Percentiles rank a stretch among this genome's conserved stretches.
phyloP scores from a whole-genome alignment of 73 alveolate genomes.

The Paramecium biaurelia region DNA sequence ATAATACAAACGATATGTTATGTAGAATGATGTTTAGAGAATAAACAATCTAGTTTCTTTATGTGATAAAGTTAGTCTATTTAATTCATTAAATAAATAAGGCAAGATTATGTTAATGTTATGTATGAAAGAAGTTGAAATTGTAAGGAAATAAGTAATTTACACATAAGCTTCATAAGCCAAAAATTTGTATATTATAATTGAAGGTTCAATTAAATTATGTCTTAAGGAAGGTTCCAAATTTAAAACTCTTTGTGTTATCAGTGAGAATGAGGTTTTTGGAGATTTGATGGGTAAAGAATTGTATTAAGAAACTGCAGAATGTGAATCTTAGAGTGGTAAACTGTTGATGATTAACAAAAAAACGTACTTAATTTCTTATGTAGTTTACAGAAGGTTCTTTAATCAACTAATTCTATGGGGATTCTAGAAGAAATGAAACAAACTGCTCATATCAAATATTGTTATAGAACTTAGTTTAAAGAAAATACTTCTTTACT shows the following conservation, averaged over 20 bases:
- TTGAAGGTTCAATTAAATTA: background rate
- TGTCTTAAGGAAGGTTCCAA: background rate
- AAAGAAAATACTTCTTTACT: background rate
- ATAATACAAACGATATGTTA: background rate
- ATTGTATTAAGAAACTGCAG: background rate
- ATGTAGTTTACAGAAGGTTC: background rate
- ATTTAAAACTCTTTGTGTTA: background rate
- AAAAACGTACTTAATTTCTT: background rate
- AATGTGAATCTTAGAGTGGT: background rate
- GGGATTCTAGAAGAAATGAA: background rate
- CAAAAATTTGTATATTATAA: slow-evolving; percentile 39
- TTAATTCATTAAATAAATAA: background rate
- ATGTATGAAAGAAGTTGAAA: background rate
- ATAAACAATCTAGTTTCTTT: background rate
- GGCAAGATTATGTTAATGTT: background rate
- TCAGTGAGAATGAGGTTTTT: background rate
- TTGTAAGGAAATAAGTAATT: slow-evolving; percentile 30
- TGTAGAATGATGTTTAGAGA: background rate
- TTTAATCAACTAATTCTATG: background rate
- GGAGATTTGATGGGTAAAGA: slow-evolving; percentile 14
- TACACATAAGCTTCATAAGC: background rate
- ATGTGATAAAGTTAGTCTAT: background rate
- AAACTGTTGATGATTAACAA: background rate
- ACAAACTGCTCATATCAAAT: background rate
- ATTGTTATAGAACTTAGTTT: background rate